These are phyloP conservation scores for Heracleum sosnowskyi DNA, from an alignment of 129 eudicot genomes.

Conservation along the genomic window DNA sequence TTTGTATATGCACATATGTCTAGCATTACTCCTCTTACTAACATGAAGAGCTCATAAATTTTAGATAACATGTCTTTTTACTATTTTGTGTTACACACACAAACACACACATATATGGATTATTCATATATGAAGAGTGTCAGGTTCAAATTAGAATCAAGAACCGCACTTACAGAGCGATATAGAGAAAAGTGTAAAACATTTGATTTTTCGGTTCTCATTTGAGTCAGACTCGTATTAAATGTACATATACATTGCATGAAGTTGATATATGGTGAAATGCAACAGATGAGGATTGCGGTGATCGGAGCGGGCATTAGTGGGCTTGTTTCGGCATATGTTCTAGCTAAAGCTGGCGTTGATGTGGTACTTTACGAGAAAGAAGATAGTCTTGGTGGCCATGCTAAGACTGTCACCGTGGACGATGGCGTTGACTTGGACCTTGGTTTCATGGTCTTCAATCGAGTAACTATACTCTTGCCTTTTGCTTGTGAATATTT, in stretches of 20 bases:
- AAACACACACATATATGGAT: too few species aligned
- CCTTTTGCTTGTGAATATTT: neutral
- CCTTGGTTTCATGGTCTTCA: constrained; percentile 92
- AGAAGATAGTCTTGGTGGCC: constrained; percentile 77
- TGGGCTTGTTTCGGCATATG: constrained; percentile 74
- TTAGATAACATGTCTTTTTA: too few species aligned
- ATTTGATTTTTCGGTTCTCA: neutral
- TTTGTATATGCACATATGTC: neutral
- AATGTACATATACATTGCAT: neutral
- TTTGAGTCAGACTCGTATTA: neutral
- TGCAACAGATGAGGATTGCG: constrained; percentile 67
- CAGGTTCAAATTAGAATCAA: neutral
- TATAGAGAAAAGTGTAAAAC: neutral
- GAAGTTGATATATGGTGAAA: neutral
- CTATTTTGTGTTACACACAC: too few species aligned
- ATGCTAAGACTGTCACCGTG: constrained; percentile 63
- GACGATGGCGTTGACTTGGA: constrained; percentile 54
- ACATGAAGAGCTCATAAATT: too few species aligned
- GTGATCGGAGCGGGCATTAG: constrained; percentile 87
- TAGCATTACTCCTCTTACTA: neutral
- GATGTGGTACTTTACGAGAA: constrained; percentile 81
- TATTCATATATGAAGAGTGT: too few species aligned
- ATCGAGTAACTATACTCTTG: constrained; percentile 40
- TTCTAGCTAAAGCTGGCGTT: constrained; percentile 50
- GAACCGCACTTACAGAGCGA: too few species aligned